Evolutionary conservation across 345 rosid genomes (phyloP), one percentile per base, ranked within the genome.

Genomic region (Brassica cretica): DNA sequence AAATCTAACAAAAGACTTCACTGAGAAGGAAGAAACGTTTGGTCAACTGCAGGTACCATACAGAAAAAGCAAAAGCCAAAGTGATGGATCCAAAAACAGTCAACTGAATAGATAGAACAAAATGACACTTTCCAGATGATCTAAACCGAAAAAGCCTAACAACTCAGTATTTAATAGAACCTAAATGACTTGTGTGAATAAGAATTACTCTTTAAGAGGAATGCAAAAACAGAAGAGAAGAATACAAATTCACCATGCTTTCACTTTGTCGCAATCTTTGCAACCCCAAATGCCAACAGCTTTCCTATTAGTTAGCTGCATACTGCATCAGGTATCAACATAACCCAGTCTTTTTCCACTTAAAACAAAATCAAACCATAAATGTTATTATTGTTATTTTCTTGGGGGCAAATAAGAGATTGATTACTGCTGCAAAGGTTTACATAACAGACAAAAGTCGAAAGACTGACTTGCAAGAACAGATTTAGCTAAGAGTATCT

Each of bases 231-330:
- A 16, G 25, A 16, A 61, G 65, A 27, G 9, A 5, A 27, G 15
- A 0, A 25, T 3, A 16, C 6, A 16, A 33, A 27, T 9, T 14
- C 5, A 5, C 58, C 58, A 88, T 3, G 90, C 89, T 79, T 84
- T 88, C 71, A 88, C 87, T 80, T 88, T 86, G 71, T 88, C 87
- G 32, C 94, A 88, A 72, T 87, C 91, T 53, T 87, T 88, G 85
- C 89, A 88, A 8, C 91, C 88, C 91, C 89, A 89, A 16, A 89
- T 89, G 7, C 91, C 93, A 19, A 89, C 89, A 55, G 89, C 89
- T 80, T 85, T 88, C 73, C 90, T 85, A 83, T 89, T 88, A 53
- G 86, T 87, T 0, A 53, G 86, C 87, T 0, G 91, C 88, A 62
- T 85, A 88, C 51, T 11, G 51, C 51, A 11, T 44, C 15, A 44